Evolutionary conservation across 257 asterid genomes (phyloP).

Genomic region (Vinca minor): DNA sequence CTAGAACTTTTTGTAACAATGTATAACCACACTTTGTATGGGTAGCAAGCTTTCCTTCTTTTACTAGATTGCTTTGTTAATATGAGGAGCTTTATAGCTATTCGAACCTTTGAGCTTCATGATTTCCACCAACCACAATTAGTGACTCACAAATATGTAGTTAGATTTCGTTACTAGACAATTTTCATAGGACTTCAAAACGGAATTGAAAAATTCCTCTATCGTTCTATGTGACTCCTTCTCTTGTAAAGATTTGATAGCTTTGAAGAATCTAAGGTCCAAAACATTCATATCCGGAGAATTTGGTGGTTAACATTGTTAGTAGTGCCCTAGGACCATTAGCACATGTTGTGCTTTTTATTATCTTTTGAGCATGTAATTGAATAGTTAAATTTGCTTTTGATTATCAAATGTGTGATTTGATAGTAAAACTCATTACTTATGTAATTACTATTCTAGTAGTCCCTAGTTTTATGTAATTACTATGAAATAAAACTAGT

Average conservation of each 20-base stretch:
- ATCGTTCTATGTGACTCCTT: background rate
- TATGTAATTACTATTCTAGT: too few species aligned
- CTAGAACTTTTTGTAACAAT: too few species aligned
- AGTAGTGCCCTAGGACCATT: too few species aligned
- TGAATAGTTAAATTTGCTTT: too few species aligned
- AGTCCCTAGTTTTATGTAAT: too few species aligned
- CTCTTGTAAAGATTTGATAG: background rate
- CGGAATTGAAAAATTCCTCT: slow-evolving; percentile 7
- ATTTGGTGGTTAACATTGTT: too few species aligned
- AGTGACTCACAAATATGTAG: slow-evolving; percentile 9
- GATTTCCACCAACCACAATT: slow-evolving; percentile 8
- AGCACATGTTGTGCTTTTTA: too few species aligned
- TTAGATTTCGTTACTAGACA: background rate
- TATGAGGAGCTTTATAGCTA: slow-evolving; percentile 4
- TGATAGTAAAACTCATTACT: too few species aligned
- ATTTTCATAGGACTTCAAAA: slow-evolving; percentile 9
- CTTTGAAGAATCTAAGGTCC: slow-evolving; percentile 7
- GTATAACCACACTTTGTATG: too few species aligned
- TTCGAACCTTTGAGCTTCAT: slow-evolving; percentile 5
- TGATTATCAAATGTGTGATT: too few species aligned
- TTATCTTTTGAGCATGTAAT: too few species aligned
- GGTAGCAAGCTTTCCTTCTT: background rate
- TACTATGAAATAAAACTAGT: too few species aligned
- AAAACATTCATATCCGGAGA: slow-evolving; percentile 11
- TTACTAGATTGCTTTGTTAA: slow-evolving; percentile 7